phyloP scores from a whole-genome alignment of 148 eudicot species.

The Rhododendron ferrugineum region DNA sequence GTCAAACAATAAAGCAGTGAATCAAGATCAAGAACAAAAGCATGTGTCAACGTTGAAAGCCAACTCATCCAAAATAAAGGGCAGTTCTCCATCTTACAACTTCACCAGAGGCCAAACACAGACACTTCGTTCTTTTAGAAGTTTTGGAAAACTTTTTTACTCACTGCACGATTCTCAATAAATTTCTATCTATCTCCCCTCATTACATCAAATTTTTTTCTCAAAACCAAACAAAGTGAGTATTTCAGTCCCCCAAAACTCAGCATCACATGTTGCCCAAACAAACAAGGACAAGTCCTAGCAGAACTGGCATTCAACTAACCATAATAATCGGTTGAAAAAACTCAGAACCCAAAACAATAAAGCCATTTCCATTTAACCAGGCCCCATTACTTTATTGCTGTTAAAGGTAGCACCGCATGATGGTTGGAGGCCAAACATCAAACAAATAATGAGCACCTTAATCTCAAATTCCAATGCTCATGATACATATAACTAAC shows the following conservation, averaged over 20 bases:
- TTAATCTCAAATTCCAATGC: neutral
- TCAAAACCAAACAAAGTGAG: no score
- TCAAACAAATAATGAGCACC: neutral
- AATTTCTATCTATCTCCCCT: no score
- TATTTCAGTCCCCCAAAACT: neutral
- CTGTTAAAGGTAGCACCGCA: neutral
- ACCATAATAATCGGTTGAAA: neutral
- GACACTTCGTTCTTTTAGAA: no score
- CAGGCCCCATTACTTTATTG: neutral
- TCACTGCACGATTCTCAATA: no score
- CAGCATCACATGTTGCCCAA: neutral
- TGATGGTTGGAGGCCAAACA: neutral
- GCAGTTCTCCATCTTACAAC: neutral
- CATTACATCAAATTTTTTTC: no score
- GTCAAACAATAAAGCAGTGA: neutral
- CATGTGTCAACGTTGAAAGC: neutral
- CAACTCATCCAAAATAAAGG: neutral
- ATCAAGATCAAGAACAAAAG: neutral
- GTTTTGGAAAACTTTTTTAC: no score
- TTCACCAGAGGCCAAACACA: neutral
- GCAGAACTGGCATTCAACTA: neutral
- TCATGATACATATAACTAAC: neutral
- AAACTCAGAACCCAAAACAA: neutral
- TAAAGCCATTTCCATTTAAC: neutral
- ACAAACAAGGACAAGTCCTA: neutral